These are phyloP conservation scores for Fusarium drepaniforme DNA, from an alignment of 2,329 filamentous ascomycete species.

Conservation along the genomic window DNA sequence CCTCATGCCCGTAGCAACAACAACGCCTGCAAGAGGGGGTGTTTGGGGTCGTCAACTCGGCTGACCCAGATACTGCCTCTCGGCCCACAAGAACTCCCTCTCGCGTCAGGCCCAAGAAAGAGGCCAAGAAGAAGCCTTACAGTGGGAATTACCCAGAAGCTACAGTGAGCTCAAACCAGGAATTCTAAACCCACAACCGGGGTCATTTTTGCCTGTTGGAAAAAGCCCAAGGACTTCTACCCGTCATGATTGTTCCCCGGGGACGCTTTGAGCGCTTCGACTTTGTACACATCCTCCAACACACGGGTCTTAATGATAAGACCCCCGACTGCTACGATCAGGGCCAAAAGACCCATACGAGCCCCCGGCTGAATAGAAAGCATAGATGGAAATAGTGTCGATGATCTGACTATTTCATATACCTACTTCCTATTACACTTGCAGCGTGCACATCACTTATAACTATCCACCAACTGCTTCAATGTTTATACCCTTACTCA, in stretches of 20 bases:
- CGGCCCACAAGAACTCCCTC: not conserved
- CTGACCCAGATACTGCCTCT: not conserved
- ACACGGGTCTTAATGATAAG: not conserved
- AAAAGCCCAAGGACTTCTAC: not conserved
- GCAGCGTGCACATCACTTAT: not conserved
- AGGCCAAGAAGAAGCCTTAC: not conserved
- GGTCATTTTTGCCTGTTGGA: not conserved
- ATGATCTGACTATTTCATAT: not conserved
- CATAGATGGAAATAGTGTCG: not conserved
- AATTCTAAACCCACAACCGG: not conserved
- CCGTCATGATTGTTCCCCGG: not conserved
- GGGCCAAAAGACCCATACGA: not conserved
- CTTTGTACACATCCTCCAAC: not conserved
- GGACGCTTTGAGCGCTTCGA: not conserved
- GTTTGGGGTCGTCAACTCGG: not conserved
- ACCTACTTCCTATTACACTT: not conserved
- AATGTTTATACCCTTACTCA: not conserved
- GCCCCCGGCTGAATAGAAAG: not conserved
- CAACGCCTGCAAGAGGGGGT: not conserved
- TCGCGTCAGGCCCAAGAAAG: not conserved
- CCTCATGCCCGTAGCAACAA: not conserved
- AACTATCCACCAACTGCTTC: not conserved
- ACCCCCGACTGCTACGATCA: not conserved
- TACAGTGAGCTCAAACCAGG: not conserved
- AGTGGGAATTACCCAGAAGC: not conserved